phyloP scores from a whole-genome alignment of 768 basidiomycete species.

The Pisolithus marmoratus region DNA sequence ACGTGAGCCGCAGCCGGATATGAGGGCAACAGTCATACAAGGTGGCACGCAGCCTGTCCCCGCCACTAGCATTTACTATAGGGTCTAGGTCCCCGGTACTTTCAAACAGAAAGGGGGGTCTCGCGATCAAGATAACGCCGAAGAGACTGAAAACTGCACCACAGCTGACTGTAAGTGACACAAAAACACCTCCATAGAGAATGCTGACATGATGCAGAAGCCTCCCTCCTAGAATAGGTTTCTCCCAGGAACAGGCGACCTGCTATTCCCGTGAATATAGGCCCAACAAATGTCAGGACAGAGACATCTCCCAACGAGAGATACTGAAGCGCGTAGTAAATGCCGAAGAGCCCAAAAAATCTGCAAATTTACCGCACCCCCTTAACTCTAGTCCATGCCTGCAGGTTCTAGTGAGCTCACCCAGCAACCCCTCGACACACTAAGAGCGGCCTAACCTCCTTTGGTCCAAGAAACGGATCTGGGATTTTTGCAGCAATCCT shows the following conservation, averaged over 20 bases:
- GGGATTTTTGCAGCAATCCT: conserved; percentile 38
- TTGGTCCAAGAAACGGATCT: conserved; percentile 65
- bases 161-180: background rate
- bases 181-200: background rate
- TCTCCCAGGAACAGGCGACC: conserved; percentile 63
- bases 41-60: conserved; percentile 53
- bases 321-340: conserved; percentile 69
- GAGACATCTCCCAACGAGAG: conserved; percentile 76
- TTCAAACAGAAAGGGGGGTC: conserved; percentile 73
- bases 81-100: background rate
- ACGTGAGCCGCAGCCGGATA: background rate
- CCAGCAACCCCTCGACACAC: conserved; percentile 59
- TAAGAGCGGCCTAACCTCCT: conserved; percentile 56
- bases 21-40: conserved; percentile 30
- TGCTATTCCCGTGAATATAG: conserved; percentile 56
- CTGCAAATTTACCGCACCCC: conserved; percentile 17
- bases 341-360: conserved; percentile 69
- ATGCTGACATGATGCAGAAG: conserved; percentile 44
- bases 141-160: conserved; percentile 53
- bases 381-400: too few relatives aligned
- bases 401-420: conserved; percentile 26
- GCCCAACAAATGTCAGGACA: conserved; percentile 70
- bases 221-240: conserved; percentile 46
- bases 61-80: conserved; percentile 10
- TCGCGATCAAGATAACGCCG: conserved; percentile 78